A percentile compares a stretch with the other conserved stretches of the same genome.
These are phyloP conservation scores for Drechslera avenae DNA, from an alignment of 2,329 filamentous ascomycete genomes.

Conservation along the genomic window DNA sequence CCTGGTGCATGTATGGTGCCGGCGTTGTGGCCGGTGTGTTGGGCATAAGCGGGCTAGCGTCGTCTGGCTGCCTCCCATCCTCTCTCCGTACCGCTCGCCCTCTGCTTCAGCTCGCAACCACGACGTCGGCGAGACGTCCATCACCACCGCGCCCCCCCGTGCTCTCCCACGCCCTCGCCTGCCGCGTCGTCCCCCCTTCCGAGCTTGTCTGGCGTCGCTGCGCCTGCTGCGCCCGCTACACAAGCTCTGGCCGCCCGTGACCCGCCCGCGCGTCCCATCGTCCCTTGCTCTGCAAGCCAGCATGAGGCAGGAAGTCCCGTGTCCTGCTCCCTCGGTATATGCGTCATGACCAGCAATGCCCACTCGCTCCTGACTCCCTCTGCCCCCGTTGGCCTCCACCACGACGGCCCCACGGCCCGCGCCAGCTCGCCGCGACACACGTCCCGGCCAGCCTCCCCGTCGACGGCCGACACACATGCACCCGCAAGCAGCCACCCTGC, in stretches of 20 bases:
- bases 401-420: slow-evolving; percentile 21
- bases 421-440: slow-evolving; percentile 5
- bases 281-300: slow-evolving; percentile 40
- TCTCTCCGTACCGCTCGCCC: too few relatives aligned
- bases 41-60: too few relatives aligned
- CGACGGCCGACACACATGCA: too few relatives aligned
- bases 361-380: slow-evolving; percentile 38
- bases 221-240: neutral
- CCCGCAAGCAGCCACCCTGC: too few relatives aligned
- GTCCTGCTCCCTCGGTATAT: slow-evolving; percentile 41
- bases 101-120: too few relatives aligned
- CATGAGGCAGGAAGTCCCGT: slow-evolving; percentile 48
- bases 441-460: too few relatives aligned
- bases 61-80: too few relatives aligned
- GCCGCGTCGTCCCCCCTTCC: too few relatives aligned
- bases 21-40: too few relatives aligned
- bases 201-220: neutral
- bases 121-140: too few relatives aligned
- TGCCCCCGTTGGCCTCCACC: slow-evolving; percentile 18
- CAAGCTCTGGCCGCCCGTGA: too few relatives aligned
- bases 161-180: neutral
- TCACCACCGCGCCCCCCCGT: neutral
- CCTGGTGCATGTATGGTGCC: too few relatives aligned
- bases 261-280: slow-evolving; percentile 11
- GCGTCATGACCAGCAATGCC: slow-evolving; percentile 50